phyloP scores from a whole-genome alignment of 2,329 filamentous ascomycete species.

The Laburnicola sp. region DNA sequence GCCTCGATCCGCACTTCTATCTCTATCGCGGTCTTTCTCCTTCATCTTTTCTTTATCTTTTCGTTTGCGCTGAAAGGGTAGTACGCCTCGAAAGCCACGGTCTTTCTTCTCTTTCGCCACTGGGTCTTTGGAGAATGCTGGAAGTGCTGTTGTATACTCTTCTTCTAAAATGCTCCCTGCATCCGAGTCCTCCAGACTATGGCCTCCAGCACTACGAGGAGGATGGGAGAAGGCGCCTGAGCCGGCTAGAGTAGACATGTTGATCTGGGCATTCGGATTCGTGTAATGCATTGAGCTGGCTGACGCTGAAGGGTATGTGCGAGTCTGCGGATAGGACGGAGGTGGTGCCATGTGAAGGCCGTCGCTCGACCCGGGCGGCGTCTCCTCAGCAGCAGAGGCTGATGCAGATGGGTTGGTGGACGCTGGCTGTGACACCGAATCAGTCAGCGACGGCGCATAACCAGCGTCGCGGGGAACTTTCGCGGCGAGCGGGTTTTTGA shows the following conservation, averaged over 20 bases:
- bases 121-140: slow-evolving; percentile 38
- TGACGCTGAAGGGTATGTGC: slow-evolving; percentile 28
- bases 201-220: slow-evolving; percentile 30
- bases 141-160: slow-evolving; percentile 45
- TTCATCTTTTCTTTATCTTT: slow-evolving; percentile 35
- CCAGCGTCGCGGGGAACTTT: slow-evolving; percentile 22
- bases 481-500: slow-evolving; percentile 30
- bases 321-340: slow-evolving; percentile 35
- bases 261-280: slow-evolving; percentile 34
- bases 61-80: slow-evolving; percentile 43
- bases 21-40: slow-evolving; percentile 26
- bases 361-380: slow-evolving; percentile 42
- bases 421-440: slow-evolving; percentile 34
- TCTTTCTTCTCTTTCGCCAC: slow-evolving; percentile 44
- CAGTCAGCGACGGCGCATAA: slow-evolving; percentile 30
- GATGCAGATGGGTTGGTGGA: slow-evolving; percentile 34
- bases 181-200: slow-evolving; percentile 39
- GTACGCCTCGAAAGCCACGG: slow-evolving; percentile 45
- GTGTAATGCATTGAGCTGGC: slow-evolving; percentile 27
- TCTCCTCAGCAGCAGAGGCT: slow-evolving; percentile 40
- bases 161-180: slow-evolving; percentile 42
- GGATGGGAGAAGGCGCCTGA: slow-evolving; percentile 28
- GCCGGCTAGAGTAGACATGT: slow-evolving; percentile 22
- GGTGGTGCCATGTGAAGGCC: slow-evolving; percentile 40
- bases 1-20: slow-evolving; percentile 25